Evolutionary conservation across 129 eudicot genomes (phyloP).

Genomic region (Dittrichia graveolens): DNA sequence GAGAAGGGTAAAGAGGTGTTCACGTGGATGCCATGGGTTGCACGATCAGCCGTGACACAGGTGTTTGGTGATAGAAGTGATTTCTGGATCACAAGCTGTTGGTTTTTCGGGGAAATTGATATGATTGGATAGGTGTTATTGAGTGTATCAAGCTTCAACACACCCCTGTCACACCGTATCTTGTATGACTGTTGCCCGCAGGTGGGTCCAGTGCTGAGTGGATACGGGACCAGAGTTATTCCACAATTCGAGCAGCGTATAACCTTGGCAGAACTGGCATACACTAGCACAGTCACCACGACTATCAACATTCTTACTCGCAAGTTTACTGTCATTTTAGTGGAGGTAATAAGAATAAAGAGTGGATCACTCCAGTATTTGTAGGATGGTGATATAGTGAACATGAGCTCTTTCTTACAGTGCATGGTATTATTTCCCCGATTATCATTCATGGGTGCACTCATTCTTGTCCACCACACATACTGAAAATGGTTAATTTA

Average conservation of each 20-base stretch:
- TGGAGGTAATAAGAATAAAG: slow-evolving; percentile 4
- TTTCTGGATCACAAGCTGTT: slow-evolving; percentile 47
- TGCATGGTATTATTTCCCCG: background rate
- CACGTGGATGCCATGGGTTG: slow-evolving; percentile 40
- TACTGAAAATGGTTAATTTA: slow-evolving; percentile 7
- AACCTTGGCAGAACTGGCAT: slow-evolving; percentile 6
- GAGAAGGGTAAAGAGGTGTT: slow-evolving; percentile 50
- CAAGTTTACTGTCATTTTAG: slow-evolving; percentile 21
- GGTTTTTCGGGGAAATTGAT: slow-evolving; percentile 41
- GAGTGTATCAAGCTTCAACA: slow-evolving; percentile 48
- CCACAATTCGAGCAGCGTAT: slow-evolving; percentile 58
- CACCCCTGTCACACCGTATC: slow-evolving; percentile 42
- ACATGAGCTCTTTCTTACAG: background rate
- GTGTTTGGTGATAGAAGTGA: slow-evolving; percentile 35
- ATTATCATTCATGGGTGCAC: background rate
- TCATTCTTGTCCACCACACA: slow-evolving; percentile 16
- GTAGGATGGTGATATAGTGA: slow-evolving; percentile 12
- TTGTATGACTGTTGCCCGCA: slow-evolving; percentile 61
- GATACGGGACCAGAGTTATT: slow-evolving; percentile 58
- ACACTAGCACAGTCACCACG: background rate
- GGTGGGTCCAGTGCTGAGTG: slow-evolving; percentile 55
- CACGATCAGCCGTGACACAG: slow-evolving; percentile 41
- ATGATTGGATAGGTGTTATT: slow-evolving; percentile 50
- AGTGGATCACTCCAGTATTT: slow-evolving; percentile 18
- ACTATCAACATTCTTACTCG: slow-evolving; percentile 4